Evolutionary conservation across 2,329 filamentous ascomycete genomes (phyloP).

Genomic region (Colletotrichum truncatum): DNA sequence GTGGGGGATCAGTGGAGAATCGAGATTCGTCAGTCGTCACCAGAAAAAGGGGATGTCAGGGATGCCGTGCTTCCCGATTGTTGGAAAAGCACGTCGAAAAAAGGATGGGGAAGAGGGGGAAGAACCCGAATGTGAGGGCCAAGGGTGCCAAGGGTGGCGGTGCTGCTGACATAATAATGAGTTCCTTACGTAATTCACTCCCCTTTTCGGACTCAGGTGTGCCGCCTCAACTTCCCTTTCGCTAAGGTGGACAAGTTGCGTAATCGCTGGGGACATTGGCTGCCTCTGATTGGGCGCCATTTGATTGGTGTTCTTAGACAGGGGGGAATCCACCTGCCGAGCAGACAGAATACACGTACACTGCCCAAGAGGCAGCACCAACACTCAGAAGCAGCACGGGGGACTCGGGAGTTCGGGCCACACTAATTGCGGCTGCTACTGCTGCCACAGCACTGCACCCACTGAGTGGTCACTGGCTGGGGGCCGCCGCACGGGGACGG

Average conservation of each 20-base stretch:
- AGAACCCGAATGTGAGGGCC: neutral
- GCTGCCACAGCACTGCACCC: neutral
- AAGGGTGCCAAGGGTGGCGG: slow-evolving; percentile 6
- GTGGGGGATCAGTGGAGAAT: neutral
- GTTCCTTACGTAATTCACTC: neutral
- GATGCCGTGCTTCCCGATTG: neutral
- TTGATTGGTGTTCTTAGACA: neutral
- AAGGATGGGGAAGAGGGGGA: neutral
- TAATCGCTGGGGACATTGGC: neutral
- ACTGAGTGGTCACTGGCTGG: neutral
- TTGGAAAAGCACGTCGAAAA: neutral
- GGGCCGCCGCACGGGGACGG: slow-evolving; percentile 1
- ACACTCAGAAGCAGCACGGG: neutral
- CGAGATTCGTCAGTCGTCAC: neutral
- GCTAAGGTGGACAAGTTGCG: neutral
- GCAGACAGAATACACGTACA: neutral
- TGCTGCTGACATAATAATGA: slow-evolving; percentile 29
- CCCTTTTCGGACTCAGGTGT: too few relatives aligned
- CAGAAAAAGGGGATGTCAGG: slow-evolving; percentile 4
- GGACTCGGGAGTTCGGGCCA: neutral
- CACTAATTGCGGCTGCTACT: neutral
- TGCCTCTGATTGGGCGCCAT: neutral
- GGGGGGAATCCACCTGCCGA: neutral
- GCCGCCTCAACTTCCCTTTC: neutral
- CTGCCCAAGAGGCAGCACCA: too few relatives aligned